Evolutionary conservation across 2,329 filamentous ascomycete species (phyloP).

Genomic region (Diaporthe citri): DNA sequence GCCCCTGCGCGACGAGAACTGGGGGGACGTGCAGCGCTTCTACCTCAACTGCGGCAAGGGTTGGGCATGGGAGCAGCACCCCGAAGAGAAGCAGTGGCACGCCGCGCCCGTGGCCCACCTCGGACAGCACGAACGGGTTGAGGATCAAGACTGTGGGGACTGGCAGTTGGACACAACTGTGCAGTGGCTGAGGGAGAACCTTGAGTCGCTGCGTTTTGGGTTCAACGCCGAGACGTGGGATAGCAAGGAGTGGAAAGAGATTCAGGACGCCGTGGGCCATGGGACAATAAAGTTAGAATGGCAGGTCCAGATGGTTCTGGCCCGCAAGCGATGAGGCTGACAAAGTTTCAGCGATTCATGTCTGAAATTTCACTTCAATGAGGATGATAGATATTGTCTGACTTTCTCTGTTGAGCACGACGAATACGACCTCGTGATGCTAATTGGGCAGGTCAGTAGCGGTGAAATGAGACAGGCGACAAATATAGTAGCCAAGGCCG

Average conservation of each 20-base stretch:
- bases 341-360: neutral
- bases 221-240: neutral
- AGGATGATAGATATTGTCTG: neutral
- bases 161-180: neutral
- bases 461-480: neutral
- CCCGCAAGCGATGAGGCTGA: neutral
- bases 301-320: neutral
- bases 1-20: neutral
- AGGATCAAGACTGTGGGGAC: neutral
- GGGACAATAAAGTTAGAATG: neutral
- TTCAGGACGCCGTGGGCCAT: neutral
- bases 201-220: neutral
- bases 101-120: neutral
- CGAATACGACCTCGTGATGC: neutral
- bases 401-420: neutral
- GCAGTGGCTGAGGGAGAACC: neutral
- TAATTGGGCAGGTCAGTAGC: neutral
- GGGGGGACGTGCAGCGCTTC: neutral
- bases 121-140: neutral
- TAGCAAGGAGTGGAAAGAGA: neutral
- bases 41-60: constrained; percentile 2
- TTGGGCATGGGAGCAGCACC: neutral
- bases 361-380: neutral
- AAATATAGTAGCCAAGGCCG: neutral
- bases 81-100: neutral